Percentiles rank a stretch among this genome's conserved stretches.
Conservation (phyloP, 2,329 filamentous ascomycete genomes). For the Penicillium frequentans region DNA sequence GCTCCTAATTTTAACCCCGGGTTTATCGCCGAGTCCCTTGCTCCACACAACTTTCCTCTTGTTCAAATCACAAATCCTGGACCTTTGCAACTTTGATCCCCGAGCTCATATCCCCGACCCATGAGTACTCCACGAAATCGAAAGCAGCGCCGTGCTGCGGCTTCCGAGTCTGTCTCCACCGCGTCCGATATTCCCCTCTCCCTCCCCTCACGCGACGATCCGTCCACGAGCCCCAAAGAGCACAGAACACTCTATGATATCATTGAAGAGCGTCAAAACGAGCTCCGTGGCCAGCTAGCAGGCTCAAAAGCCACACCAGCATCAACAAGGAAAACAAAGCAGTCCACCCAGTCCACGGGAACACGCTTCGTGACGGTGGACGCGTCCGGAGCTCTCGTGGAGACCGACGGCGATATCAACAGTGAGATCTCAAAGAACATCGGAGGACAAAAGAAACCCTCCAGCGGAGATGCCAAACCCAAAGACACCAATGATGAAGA, state of each 20-base stretch:
- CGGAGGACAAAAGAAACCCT: constrained; percentile 1
- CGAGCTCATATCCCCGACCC: not conserved
- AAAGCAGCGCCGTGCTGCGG: constrained; percentile 41
- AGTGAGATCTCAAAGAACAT: constrained; percentile 10
- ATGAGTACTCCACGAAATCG: constrained; percentile 38
- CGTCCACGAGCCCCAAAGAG: constrained; percentile 24
- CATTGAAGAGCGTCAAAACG: constrained; percentile 44
- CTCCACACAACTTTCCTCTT: not conserved
- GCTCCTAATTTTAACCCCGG: not conserved
- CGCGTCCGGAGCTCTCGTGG: constrained; percentile 23
- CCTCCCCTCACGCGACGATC: constrained; percentile 25
- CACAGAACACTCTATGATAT: constrained; percentile 46
- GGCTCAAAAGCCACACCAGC: not conserved
- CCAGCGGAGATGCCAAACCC: not conserved
- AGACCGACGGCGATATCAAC: constrained; percentile 16
- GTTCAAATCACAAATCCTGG: not conserved
- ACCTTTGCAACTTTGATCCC: not conserved
- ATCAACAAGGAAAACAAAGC: not conserved
- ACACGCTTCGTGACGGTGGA: constrained; percentile 39
- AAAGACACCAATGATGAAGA: not conserved
- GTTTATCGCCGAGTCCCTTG: not conserved
- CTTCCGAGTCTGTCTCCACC: constrained; percentile 12
- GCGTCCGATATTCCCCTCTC: constrained; percentile 19
- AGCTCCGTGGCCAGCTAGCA: constrained; percentile 23
- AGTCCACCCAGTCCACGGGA: constrained; percentile 11